Percentiles rank a stretch among this genome's conserved stretches.
phyloP scores from a whole-genome alignment of 1,139 yeast genomes.

The Pneumocystis jirovecii region DNA sequence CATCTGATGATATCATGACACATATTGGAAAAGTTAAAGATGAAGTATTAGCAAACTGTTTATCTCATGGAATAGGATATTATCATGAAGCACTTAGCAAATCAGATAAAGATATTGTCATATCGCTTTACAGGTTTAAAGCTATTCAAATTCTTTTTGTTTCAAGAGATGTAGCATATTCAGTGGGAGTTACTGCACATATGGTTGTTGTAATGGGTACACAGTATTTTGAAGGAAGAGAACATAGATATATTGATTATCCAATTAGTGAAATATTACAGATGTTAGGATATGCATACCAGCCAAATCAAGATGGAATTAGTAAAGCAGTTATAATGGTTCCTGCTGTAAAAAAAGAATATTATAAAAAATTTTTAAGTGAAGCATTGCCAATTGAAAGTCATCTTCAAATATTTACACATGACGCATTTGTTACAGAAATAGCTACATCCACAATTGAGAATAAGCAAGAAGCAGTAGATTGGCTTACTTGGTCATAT shows the following conservation, averaged over 20 bases:
- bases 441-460: conserved; percentile 51
- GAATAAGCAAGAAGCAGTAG: conserved; percentile 71
- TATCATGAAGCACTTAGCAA: conserved; percentile 45
- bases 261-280: conserved; percentile 35
- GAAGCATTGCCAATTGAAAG: conserved; percentile 82
- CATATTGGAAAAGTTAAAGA: conserved; percentile 31
- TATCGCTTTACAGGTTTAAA: conserved; percentile 36
- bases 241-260: conserved; percentile 56
- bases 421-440: conserved; percentile 58
- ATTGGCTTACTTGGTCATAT: conserved; percentile 74
- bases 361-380: conserved; percentile 54
- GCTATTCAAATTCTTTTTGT: conserved; percentile 42
- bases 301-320: conserved; percentile 21
- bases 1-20: conserved; percentile 29
- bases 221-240: conserved; percentile 55
- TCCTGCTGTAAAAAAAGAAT: conserved; percentile 38
- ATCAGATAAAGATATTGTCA: conserved; percentile 41
- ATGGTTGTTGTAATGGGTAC: conserved; percentile 58
- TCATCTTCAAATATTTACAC: conserved; percentile 40
- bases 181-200: conserved; percentile 36
- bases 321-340: conserved; percentile 45
- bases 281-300: conserved; percentile 50
- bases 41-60: conserved; percentile 28
- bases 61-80: conserved; percentile 55
- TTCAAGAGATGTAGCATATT: conserved; percentile 40